A percentile compares a stretch with the other conserved stretches of the same genome.
These are phyloP conservation scores for Mimosa pudica DNA, from an alignment of 306 rosid genomes.

Conservation along the genomic window DNA sequence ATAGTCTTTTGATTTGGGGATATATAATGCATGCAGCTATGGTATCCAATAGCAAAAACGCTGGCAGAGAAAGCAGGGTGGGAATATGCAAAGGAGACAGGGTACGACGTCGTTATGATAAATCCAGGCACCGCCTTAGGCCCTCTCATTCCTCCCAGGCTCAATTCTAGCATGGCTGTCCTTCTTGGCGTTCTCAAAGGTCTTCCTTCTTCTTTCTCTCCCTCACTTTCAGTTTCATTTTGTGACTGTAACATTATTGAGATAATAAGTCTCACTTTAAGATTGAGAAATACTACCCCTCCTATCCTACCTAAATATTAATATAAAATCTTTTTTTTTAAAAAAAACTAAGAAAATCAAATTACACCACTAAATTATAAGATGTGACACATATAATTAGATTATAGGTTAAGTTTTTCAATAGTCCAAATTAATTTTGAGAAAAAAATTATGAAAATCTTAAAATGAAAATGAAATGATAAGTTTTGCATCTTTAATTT, in stretches of 20 bases:
- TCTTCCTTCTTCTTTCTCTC: slow-evolving; percentile 17
- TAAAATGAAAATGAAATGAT: too few species aligned
- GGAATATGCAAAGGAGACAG: slow-evolving; percentile 72
- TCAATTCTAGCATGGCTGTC: slow-evolving; percentile 81
- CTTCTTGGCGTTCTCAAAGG: slow-evolving; percentile 76
- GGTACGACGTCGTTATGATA: slow-evolving; percentile 80
- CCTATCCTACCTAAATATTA: too few species aligned
- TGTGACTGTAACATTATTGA: not conserved
- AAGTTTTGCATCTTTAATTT: too few species aligned
- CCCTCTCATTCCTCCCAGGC: slow-evolving; percentile 63
- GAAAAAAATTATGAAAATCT: too few species aligned
- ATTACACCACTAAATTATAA: too few species aligned
- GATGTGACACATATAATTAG: too few species aligned
- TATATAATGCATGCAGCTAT: slow-evolving; percentile 28
- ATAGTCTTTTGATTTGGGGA: not conserved
- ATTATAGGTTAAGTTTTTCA: too few species aligned
- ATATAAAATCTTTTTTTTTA: too few species aligned
- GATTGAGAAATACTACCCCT: too few species aligned
- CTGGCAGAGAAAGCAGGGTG: slow-evolving; percentile 84
- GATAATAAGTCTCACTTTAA: too few species aligned
- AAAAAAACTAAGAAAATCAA: too few species aligned
- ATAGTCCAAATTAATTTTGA: too few species aligned
- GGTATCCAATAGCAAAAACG: slow-evolving; percentile 53
- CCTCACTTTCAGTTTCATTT: not conserved
- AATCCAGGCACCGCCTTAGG: slow-evolving; percentile 93